Base-by-base conservation (phyloP, 768 basidiomycete genomes). In the Suillus sp. region DNA sequence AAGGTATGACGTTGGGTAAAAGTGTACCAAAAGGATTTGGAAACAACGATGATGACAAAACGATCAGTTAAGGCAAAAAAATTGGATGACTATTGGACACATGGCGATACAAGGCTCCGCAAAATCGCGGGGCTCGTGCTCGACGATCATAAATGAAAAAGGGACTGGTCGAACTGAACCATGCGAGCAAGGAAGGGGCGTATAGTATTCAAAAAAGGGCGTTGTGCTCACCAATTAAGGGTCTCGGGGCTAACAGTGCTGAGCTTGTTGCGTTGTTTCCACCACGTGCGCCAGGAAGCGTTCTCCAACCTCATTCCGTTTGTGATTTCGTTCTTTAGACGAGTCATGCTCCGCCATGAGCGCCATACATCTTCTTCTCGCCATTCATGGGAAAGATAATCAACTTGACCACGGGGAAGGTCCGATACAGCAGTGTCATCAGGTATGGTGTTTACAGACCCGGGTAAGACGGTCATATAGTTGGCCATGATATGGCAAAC, bases 331-430 rank as follows among this genome's bases (percentile, higher is more conserved):
- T 96, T 92, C 86, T 99, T 99, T 82, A 95, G 94, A 62, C 93
- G 85, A 54, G 96, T 99, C 95, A 98, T 99, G 74, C 89, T 93
- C 67, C 96, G 84, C 96, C 96, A 99, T n/a, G 90, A 92, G 61
- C 92, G 88, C 94, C 95, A 97, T 13, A 99, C 93, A 75, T 99
- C 96, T 77, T 98, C 96, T 76, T 99, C 96, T 68, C 88, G 83
- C 96, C 96, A 99, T 61, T 97, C 86, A 75, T 99, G 95, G 45
- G 92, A 95, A 69, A 99, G 90, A 78, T 99, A 99, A 84, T 99
- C 96, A 72, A 99, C 96, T 81, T 96, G 96, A 59, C 91, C 93
- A 45, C 87, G 87, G 30, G 96, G 92, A 16, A 91, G 84, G 55
- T 92, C 91, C n/a, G 88, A 87, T 61, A 97, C 80, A 56, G 89